Evolutionary conservation across 805 yeast genomes (phyloP), one percentile per base, ranked within the genome.

Genomic region (Saccharomycopsis sp.): DNA sequence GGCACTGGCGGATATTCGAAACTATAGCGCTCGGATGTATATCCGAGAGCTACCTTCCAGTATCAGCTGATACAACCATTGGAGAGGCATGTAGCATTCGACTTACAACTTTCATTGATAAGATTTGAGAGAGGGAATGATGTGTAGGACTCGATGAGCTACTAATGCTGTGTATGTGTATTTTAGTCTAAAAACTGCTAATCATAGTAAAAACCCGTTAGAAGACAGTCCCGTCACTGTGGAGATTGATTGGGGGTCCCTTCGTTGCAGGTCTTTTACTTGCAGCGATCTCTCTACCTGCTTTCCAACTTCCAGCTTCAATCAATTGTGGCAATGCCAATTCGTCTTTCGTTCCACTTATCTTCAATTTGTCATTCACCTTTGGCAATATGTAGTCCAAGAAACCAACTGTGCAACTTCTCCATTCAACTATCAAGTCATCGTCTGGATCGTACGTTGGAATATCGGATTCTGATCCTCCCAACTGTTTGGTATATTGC

Each of bases 241-340:
- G 66, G 21, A 83, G 69, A 60, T 81, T 82, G 55, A 83, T 83
- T 18, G 89, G 89, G 4, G 88, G 87, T 1, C 86, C 87, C 2
- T 75, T 77, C 0, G 78, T 74, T 15, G 65, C 64, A 5, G 79
- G 76, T 63, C 89, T 74, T 59, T 73, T 63, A 57, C 70, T 65
- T 8, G 78, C 78, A 1, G 89, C 87, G 55, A 82, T 79, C 55
- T 78, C 78, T 59, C 89, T 72, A 1, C 89, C 89, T 1, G 84
- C 79, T 61, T 78, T 79, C 89, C 89, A 83, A 34, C 82, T 77
- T 0, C 89, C 89, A 1, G 88, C 87, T 62, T 83, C 89, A 52
- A 83, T 79, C 57, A 83, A 65, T 66, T 83, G 88, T 1, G 87
- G 83, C 50, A 83, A 67, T 7, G 67, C 62, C 51, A 83, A 64